Evolutionary conservation across 1,284 basidiomycete genomes (phyloP), one percentile per base, ranked within the genome.

Genomic region (Cerrena zonata): DNA sequence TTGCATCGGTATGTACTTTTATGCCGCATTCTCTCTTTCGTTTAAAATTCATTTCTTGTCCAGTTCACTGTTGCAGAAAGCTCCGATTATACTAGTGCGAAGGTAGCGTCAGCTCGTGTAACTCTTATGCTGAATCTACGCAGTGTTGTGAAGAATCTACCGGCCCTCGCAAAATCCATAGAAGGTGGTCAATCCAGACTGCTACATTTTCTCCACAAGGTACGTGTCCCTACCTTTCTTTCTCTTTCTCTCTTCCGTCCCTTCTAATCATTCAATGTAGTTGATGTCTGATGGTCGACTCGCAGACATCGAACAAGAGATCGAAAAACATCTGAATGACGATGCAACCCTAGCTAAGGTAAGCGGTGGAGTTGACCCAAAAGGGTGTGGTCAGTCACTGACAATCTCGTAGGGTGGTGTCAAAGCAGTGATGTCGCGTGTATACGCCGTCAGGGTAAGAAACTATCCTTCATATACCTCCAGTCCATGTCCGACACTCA

Each of bases 401-500:
- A 15, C 30, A 7, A 7, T 39, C n/a, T 24, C 15, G 21, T 49
- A 88, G 84, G 79, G 81, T 30, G 86, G 88, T 3, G 73, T 90
- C 21, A 77, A 72, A 7, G 82, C 80, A 2, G 70, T 84, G 26
- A 90, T 89, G 60, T 78, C 84, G 2, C 79, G 83, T 43, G 85
- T 94, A 11, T 95, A 92, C 67, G 91, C 92, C 0, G 86, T 94
- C 43, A 88, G 83, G 65, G 85, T 83, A 50, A 15, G 10, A 40
- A 18, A 7, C 21, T 40, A 27, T 49, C n/a, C n/a, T n/a, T n/a
- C n/a, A n/a, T n/a, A n/a, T n/a, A n/a, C 19, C 36, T 37, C 41
- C 39, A 11, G 42, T 40, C 24, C 11, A 37, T 47, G 46, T 23
- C 18, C 37, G n/a, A n/a, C n/a, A n/a, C n/a, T n/a, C n/a, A n/a